phyloP scores from a whole-genome alignment of 176 grass and related monocot genomes.

The Triticum monococcum region DNA sequence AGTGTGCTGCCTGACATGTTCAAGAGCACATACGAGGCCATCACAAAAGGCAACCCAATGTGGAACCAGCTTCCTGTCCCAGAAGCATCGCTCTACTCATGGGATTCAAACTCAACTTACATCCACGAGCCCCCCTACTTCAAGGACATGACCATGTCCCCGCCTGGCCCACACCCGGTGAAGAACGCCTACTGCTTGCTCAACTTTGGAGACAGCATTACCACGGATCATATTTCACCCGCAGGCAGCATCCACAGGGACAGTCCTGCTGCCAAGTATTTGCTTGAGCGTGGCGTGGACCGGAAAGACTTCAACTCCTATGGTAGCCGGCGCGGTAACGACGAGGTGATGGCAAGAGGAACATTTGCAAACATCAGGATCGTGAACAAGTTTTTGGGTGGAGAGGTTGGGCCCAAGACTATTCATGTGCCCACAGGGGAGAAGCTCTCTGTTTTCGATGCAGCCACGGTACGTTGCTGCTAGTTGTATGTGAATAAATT shows the following conservation, averaged over 20 bases:
- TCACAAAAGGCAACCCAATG: constrained; percentile 90
- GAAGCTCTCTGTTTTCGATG: constrained; percentile 88
- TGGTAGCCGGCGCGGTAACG: constrained; percentile 85
- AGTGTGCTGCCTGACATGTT: constrained; percentile 93
- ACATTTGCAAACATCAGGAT: constrained; percentile 98
- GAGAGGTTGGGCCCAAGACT: constrained; percentile 84
- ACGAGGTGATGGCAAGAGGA: constrained; percentile 92
- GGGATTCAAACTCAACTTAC: constrained; percentile 84
- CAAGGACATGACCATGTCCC: constrained; percentile 88
- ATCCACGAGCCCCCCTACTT: constrained; percentile 92
- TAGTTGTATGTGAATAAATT: background rate
- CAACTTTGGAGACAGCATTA: constrained; percentile 92
- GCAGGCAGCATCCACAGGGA: constrained; percentile 95
- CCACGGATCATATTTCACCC: constrained; percentile 91
- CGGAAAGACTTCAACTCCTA: constrained; percentile 87
- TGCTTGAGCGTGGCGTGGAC: constrained; percentile 78
- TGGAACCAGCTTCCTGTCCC: constrained; percentile 88
- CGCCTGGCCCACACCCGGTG: constrained; percentile 63
- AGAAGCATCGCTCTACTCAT: constrained; percentile 67
- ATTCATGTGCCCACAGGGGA: constrained; percentile 84
- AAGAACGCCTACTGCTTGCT: constrained; percentile 85
- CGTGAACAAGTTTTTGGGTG: constrained; percentile 84
- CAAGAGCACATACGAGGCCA: constrained; percentile 83
- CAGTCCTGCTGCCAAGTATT: constrained; percentile 79
- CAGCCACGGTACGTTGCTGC: constrained; percentile 58